A percentile compares a stretch with the other conserved stretches of the same genome.
Conservation (phyloP, 306 rosid species). For the Senna siamea region DNA sequence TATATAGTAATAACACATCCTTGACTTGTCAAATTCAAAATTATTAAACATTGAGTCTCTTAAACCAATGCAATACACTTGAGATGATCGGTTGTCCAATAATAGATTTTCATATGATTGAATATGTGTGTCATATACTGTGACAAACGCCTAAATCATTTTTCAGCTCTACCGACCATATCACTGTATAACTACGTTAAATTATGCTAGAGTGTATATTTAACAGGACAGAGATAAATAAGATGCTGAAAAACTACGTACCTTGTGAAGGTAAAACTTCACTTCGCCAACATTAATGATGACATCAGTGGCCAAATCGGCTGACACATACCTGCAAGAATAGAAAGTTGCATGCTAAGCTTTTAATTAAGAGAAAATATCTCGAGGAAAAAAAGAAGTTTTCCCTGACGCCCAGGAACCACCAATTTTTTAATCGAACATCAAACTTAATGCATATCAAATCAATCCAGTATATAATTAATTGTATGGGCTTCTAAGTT, state of each 20-base stretch:
- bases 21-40: background rate
- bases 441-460: background rate
- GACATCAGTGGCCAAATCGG: slow-evolving; percentile 85
- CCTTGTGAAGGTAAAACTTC: slow-evolving; percentile 93
- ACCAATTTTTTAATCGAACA: background rate
- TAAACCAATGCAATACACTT: background rate
- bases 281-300: slow-evolving; percentile 77
- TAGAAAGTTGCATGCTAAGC: slow-evolving; percentile 4
- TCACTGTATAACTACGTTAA: too few relatives aligned
- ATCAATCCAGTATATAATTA: background rate
- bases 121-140: background rate
- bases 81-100: background rate
- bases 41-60: background rate
- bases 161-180: background rate
- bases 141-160: too few relatives aligned
- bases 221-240: slow-evolving; percentile 12
- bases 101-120: background rate
- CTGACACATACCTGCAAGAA: slow-evolving; percentile 73
- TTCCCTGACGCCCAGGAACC: background rate
- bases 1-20: too few relatives aligned
- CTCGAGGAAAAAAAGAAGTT: background rate
- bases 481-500: background rate
- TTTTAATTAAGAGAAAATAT: slow-evolving; percentile 32
- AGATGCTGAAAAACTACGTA: slow-evolving; percentile 36
- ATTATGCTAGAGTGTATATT: background rate